phyloP scores from a whole-genome alignment of 1,284 basidiomycete genomes.

The Coniferiporia sulphurascens region DNA sequence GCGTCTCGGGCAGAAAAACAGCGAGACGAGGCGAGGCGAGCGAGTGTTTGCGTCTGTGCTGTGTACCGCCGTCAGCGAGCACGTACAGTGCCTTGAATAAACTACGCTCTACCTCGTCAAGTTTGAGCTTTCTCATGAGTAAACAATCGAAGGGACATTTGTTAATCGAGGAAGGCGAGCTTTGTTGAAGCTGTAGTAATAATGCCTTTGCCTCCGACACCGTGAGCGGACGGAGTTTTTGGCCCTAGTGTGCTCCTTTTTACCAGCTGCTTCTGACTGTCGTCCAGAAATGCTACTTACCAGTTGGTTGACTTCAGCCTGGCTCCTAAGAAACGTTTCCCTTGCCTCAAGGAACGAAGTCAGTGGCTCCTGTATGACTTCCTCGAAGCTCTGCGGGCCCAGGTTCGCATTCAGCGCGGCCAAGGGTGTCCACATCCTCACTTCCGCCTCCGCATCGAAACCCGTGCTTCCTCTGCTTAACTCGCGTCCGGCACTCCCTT shows the following conservation, averaged over 20 bases:
- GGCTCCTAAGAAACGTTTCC: conserved; percentile 25
- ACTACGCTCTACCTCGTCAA: conserved; percentile 7
- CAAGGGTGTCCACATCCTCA: not conserved
- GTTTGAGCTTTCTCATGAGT: conserved; percentile 42
- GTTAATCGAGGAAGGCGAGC: conserved; percentile 15
- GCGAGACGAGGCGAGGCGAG: conserved; percentile 23
- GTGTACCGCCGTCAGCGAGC: not conserved
- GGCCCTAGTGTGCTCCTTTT: conserved; percentile 28
- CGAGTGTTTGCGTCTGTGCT: conserved; percentile 1
- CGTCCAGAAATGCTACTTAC: conserved; percentile 21
- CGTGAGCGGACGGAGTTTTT: conserved; percentile 34
- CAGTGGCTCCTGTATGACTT: conserved; percentile 32
- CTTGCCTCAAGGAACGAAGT: conserved; percentile 33
- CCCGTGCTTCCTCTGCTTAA: not conserved
- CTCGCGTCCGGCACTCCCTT: not conserved
- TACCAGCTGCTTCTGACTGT: no score
- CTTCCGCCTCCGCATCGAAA: not conserved
- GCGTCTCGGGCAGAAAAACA: not conserved
- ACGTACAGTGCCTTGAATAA: not conserved
- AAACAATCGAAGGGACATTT: conserved; percentile 32
- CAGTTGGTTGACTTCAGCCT: conserved; percentile 28
- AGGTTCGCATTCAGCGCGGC: conserved; percentile 1
- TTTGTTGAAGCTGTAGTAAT: conserved; percentile 22
- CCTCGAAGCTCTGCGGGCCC: conserved; percentile 29
- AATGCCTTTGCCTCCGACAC: conserved; percentile 33